These are phyloP conservation scores for Talaromyces verruculosus DNA, from an alignment of 2,329 filamentous ascomycete species.

Conservation along the genomic window DNA sequence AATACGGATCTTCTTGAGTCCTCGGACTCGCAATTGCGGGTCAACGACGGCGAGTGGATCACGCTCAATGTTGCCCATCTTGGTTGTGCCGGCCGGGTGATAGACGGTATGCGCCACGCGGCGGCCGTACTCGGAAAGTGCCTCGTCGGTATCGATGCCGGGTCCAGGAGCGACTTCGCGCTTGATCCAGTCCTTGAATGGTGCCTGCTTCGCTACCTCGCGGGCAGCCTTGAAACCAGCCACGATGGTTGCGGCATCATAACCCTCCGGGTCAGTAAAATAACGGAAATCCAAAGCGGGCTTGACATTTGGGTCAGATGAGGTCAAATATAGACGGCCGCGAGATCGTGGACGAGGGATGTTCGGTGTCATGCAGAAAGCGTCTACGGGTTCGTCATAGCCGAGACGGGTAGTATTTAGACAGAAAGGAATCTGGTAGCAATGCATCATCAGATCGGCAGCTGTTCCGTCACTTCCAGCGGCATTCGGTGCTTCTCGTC, in stretches of 20 bases:
- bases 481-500: conserved; percentile 71
- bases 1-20: conserved; percentile 71
- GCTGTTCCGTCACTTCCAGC: conserved; percentile 69
- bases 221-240: conserved; percentile 76
- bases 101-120: conserved; percentile 85
- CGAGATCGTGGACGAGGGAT: conserved; percentile 79
- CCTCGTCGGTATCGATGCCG: conserved; percentile 71
- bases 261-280: conserved; percentile 82
- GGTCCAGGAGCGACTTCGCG: conserved; percentile 77
- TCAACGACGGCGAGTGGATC: conserved; percentile 81
- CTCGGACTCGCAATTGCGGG: conserved; percentile 67
- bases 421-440: conserved; percentile 91
- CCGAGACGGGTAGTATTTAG: conserved; percentile 81
- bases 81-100: conserved; percentile 84
- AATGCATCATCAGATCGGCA: conserved; percentile 93
- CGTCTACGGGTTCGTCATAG: conserved; percentile 68
- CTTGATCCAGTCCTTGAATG: conserved; percentile 82
- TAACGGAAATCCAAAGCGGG: conserved; percentile 85
- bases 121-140: conserved; percentile 77
- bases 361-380: conserved; percentile 92
- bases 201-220: conserved; percentile 69
- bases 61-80: conserved; percentile 73
- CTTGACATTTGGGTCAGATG: conserved; percentile 71
- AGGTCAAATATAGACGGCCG: conserved; percentile 75
- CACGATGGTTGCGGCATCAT: conserved; percentile 79